phyloP scores from a whole-genome alignment of 2,329 filamentous ascomycete genomes.

The Pestalotiopsis sp. region DNA sequence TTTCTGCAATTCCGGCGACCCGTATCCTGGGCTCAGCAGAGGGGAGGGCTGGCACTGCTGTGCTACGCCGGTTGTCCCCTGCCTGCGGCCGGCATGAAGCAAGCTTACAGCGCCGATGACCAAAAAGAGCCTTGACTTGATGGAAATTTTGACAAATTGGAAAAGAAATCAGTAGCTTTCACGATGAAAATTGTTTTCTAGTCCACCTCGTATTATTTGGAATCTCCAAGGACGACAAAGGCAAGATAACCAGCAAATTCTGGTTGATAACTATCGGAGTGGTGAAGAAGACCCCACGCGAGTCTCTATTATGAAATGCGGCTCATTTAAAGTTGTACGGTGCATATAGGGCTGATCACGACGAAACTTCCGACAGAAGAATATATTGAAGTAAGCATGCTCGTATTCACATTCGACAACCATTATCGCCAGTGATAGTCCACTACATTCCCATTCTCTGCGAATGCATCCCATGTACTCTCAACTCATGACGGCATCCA shows the following conservation, averaged over 20 bases:
- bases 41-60: not conserved
- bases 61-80: not conserved
- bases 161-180: too few relatives aligned
- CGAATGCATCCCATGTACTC: too few relatives aligned
- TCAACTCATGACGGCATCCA: too few relatives aligned
- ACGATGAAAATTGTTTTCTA: too few relatives aligned
- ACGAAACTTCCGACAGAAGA: not conserved
- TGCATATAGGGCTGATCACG: constrained; percentile 2
- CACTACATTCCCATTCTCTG: too few relatives aligned
- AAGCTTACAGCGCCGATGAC: not conserved
- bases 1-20: too few relatives aligned
- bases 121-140: not conserved
- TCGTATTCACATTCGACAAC: not conserved
- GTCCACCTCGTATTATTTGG: not conserved
- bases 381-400: not conserved
- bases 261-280: too few relatives aligned
- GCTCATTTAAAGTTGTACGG: constrained; percentile 3
- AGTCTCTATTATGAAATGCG: not conserved
- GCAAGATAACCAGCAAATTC: too few relatives aligned
- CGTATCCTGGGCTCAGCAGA: not conserved
- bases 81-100: not conserved
- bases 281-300: not conserved
- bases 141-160: too few relatives aligned
- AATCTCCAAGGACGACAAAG: not conserved
- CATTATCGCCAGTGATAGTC: too few relatives aligned